Evolutionary conservation across 495 filamentous ascomycete species (phyloP), one percentile per base, ranked within the genome.

Genomic region (Pseudoneurospora amorphoporcata): DNA sequence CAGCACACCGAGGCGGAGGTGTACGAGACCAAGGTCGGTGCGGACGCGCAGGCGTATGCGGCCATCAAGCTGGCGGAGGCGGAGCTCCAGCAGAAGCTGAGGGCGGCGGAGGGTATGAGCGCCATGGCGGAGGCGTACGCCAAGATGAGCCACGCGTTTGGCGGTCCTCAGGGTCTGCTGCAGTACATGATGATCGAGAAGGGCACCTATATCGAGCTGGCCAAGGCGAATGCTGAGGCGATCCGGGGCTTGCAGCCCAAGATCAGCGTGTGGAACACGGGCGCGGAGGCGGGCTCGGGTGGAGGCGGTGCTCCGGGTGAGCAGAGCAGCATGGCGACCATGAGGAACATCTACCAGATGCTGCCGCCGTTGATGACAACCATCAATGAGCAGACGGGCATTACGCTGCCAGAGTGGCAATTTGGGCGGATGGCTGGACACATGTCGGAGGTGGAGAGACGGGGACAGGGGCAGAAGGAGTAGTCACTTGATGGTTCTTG

Each of bases 191-290:
- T 92, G 90, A 88, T 92, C 77, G 87, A 91, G 82, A 88, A 89
- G 78, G 87, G 86, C 75, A 87, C 87, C 2, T 91, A 90, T 74
- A 83, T 87, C 69, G 82, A 88, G 74, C 85, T 92, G 61, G 90
- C 90, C 71, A 87, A 89, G 74, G 89, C 89, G 58, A 92, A 92
- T 75, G 92, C 90, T 32, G 75, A 83, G 45, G 92, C 92, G 32
- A 87, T 95, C 80, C 83, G 89, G 61, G 92, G 92, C 68, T 82
- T 95, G 75, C 87, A 92, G 76, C 92, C 92, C 71, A 95, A 94
- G 89, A 95, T 95, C 81, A 93, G 88, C 68, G 87, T 93, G 10
- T 95, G 92, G 92, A 94, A 94, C 80, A 94, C 92, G 40, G 92
- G 90, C 29, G 80, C 80, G 68, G 82, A 84, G 70, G 80, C 77